Evolutionary conservation across 2,329 filamentous ascomycete genomes (phyloP).

Genomic region (Orbilia brochopaga): DNA sequence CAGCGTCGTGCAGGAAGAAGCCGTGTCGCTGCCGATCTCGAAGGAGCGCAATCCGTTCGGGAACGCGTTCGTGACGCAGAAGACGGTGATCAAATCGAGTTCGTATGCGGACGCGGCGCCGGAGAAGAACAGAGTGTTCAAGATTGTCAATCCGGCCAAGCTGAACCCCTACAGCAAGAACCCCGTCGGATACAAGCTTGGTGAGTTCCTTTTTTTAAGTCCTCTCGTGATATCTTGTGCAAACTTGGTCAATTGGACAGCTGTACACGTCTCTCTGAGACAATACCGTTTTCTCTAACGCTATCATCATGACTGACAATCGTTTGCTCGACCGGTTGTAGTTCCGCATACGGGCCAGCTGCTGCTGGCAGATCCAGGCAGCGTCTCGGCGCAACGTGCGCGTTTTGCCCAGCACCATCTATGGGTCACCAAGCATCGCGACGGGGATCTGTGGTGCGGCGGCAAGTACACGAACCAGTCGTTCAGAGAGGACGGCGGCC

Average conservation of each 20-base stretch:
- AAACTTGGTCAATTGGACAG: background rate
- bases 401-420: constrained; percentile 47
- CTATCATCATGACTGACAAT: constrained; percentile 10
- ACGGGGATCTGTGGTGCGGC: constrained; percentile 64
- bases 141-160: constrained; percentile 64
- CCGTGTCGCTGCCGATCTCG: constrained; percentile 60
- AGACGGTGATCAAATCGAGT: constrained; percentile 45
- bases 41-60: constrained; percentile 45
- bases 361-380: constrained; percentile 44
- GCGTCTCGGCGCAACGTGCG: constrained; percentile 43
- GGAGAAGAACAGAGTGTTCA: constrained; percentile 64
- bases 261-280: constrained; percentile 1
- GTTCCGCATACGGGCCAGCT: constrained; percentile 51
- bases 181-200: constrained; percentile 65
- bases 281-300: constrained; percentile 8
- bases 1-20: constrained; percentile 64
- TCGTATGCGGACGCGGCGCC: constrained; percentile 49
- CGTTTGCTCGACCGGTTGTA: constrained; percentile 35
- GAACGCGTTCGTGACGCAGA: constrained; percentile 45
- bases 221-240: background rate
- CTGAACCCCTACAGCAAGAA: constrained; percentile 64
- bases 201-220: constrained; percentile 56
- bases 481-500: constrained; percentile 61
- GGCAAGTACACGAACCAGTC: constrained; percentile 67
- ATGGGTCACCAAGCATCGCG: constrained; percentile 63